Base-by-base conservation (phyloP, 495 filamentous ascomycete species). In the Pyrenula aspistea region DNA sequence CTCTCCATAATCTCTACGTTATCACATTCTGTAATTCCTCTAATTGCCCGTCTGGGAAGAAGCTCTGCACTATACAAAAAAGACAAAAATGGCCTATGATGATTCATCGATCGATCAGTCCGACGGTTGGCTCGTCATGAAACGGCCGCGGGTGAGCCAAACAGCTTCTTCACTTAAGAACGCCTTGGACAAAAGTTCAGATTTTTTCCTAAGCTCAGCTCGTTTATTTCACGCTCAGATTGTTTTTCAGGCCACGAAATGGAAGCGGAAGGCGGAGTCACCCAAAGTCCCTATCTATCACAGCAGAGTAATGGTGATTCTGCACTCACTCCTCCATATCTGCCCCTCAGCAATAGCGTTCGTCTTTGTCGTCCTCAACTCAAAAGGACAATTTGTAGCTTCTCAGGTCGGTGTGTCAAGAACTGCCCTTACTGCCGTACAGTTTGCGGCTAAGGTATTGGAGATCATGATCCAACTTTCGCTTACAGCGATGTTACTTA, bases 391-490 rank as follows among this genome's bases (percentile, higher is more conserved):
- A 24, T 52, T 52, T 24, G 22, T 52, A 10, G 50, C 19, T 19
- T 52, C 19, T 20, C 15, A 42, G 31, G 15, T 42, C 31, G 31
- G 31, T 42, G 4, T 52, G 22, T 52, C 19, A 24, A 52, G 19
- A 20, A 24, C n/a, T 20, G 57, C 56, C 20, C 56, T 61, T 25
- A 36, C 25, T 25, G 55, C 56, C 36, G 50, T 61, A 51, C 63
- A 67, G 50, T 55, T 64, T 36, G 60, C 56, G 2, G 61, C 63
- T 10, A 67, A 67, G 53, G 20, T 58, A 12, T 58, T 65, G 24
- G 65, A 65, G 51, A 60, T 67, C 15, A 49, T 59, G 22, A 66
- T 65, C 10, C 52, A 64, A 22, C 57, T 61, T 1, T 66, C 63
- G 2, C 23, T 67, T 24, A 49, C 55, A 0, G 24, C 55, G 22